Base-by-base conservation (phyloP, 2,329 filamentous ascomycete genomes). In the Apiospora pterosperma region DNA sequence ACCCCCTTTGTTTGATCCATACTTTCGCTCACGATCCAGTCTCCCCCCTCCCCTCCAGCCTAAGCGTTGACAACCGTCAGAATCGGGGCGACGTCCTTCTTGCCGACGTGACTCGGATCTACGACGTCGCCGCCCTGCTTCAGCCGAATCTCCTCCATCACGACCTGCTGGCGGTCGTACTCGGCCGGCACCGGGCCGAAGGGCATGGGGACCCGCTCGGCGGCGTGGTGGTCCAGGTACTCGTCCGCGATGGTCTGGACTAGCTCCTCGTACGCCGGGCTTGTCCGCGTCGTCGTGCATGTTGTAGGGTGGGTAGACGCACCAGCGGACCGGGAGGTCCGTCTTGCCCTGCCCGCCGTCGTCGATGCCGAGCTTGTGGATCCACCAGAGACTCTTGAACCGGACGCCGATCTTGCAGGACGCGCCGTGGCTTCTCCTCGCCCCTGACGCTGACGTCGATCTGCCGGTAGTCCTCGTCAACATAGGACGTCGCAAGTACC, bases 291-390 rank as follows among this genome's bases (percentile, higher is more conserved):
- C 52, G 41, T 73, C 73, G 42, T 70, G 14, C 38, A 74, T 64
- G 62, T 77, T 77, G 67, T 77, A 79, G 1, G 75, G 76, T 8
- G 77, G 77, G 68, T 79, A 79, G 6, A 79, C 77, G 62, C 70
- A 73, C 7, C 66, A 71, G 16, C 77, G 71, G 25, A 76, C 66
- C 2, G 70, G 68, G 5, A 75, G 68, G 65, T 79, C 77, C 5
- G 76, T 73, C 23, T 67, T 63, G n/a, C 66, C 70, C 1, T 72
- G 39, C 4, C 76, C 76, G 21, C 76, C 77, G 8, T 62, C 36
- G 4, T 25, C 69, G 69, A 76, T 76, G 42, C 62, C 63, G 42
- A 65, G 62, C 5, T 28, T 21, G 16, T 66, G 44, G 14, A 69
- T 67, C 77, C 77, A 79, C 77, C 77, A 79, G 5, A 69, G 65